phyloP scores from a whole-genome alignment of 768 basidiomycete genomes.

The Calocera viscosa region DNA sequence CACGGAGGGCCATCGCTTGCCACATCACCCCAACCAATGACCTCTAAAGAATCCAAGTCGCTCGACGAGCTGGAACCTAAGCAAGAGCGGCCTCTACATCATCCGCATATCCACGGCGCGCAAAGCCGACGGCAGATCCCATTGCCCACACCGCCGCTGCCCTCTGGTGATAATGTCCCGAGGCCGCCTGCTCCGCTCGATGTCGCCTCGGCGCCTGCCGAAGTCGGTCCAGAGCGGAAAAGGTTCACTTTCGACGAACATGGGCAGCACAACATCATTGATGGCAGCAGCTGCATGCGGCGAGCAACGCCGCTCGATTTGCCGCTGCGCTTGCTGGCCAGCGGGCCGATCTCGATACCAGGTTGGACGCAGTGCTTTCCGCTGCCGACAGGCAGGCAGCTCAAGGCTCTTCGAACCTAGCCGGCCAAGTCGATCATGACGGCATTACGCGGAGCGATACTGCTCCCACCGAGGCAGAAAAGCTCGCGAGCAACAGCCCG shows the following conservation, averaged over 20 bases:
- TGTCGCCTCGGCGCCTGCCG: conserved; percentile 12
- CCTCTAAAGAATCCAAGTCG: neutral
- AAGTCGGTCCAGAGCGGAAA: neutral
- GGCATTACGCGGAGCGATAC: conserved; percentile 27
- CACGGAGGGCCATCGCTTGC: neutral
- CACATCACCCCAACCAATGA: neutral
- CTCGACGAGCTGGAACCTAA: neutral
- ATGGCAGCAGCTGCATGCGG: neutral
- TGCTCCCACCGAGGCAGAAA: neutral
- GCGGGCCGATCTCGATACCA: neutral
- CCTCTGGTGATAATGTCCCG: neutral
- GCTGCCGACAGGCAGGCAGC: neutral
- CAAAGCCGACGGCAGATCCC: neutral
- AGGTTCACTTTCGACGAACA: neutral
- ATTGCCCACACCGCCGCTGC: neutral
- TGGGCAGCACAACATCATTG: neutral
- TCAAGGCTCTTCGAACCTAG: neutral
- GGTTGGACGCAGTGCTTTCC: neutral
- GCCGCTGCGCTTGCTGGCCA: neutral
- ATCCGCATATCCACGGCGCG: neutral
- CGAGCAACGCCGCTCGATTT: neutral
- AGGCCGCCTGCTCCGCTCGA: conserved; percentile 6
- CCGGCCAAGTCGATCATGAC: conserved; percentile 17
- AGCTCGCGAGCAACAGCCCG: neutral
- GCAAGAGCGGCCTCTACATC: neutral